Evolutionary conservation across 169 alveolate species (phyloP).

Genomic region (Theileria equi): DNA sequence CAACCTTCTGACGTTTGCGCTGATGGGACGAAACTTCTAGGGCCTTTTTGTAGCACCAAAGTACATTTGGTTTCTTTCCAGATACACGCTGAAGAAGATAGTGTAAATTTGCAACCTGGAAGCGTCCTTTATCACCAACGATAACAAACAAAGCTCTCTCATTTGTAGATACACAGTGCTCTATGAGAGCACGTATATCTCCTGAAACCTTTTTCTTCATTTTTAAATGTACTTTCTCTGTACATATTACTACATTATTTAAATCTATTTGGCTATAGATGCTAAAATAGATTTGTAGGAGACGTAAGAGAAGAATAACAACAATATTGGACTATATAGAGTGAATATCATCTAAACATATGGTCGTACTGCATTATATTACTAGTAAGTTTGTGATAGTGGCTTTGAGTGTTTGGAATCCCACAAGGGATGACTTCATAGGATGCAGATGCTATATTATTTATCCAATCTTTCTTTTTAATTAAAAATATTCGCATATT

Average conservation of each 20-base stretch:
- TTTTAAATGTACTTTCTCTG: neutral
- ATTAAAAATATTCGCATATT: too few species aligned
- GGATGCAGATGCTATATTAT: neutral
- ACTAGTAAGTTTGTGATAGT: neutral
- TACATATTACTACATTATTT: neutral
- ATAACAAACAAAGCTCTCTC: conserved; percentile 92
- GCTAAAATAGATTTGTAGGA: neutral
- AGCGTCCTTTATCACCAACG: conserved; percentile 96
- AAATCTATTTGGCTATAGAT: neutral
- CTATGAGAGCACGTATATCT: conserved; percentile 88
- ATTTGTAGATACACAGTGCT: conserved; percentile 85
- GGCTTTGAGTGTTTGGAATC: too few species aligned
- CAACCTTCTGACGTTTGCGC: conserved; percentile 91
- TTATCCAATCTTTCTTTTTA: neutral
- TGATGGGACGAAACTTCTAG: conserved; percentile 95
- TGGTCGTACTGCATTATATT: neutral
- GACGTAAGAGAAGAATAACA: neutral
- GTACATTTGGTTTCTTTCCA: conserved; percentile 84
- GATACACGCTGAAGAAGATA: conserved; percentile 73
- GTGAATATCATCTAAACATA: neutral
- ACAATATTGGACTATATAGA: neutral
- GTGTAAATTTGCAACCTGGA: conserved; percentile 90
- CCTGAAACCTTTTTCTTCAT: conserved; percentile 96
- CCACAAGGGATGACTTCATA: too few species aligned
- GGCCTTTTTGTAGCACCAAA: conserved; percentile 99